Evolutionary conservation across 768 basidiomycete genomes (phyloP).

Genomic region (Mycena venus): DNA sequence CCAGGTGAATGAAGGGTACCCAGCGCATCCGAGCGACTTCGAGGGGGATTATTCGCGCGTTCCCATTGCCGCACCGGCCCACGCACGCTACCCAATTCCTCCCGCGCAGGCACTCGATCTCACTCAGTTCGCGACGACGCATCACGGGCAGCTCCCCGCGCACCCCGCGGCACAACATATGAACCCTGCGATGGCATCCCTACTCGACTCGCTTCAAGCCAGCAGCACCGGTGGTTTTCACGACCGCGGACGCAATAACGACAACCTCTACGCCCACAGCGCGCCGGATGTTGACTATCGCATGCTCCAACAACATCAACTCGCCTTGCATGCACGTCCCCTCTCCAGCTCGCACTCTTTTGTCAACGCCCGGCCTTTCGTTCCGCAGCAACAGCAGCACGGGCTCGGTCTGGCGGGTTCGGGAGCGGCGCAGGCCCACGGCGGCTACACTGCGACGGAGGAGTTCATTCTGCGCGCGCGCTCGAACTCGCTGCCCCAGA

Average conservation of each 20-base stretch:
- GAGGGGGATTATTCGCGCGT: constrained; percentile 58
- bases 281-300: background rate
- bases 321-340: constrained; percentile 1
- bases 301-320: constrained; percentile 20
- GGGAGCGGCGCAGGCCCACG: constrained; percentile 44
- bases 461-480: constrained; percentile 75
- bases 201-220: constrained; percentile 50
- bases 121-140: background rate
- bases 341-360: constrained; percentile 3
- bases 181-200: constrained; percentile 54
- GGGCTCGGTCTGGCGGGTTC: constrained; percentile 27
- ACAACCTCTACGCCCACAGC: background rate
- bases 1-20: constrained; percentile 39
- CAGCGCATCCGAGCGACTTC: constrained; percentile 40
- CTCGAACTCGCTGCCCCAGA: constrained; percentile 45
- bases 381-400: background rate
- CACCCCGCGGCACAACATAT: constrained; percentile 30
- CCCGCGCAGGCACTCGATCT: constrained; percentile 30
- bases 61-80: no score
- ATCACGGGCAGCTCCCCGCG: constrained; percentile 9
- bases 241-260: background rate
- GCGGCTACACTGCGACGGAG: constrained; percentile 79
- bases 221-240: constrained; percentile 21
- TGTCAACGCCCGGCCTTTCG: background rate
- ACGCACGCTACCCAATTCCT: no score